Base-by-base conservation (phyloP, 1,284 basidiomycete species). In the Trichosporon sp. region DNA sequence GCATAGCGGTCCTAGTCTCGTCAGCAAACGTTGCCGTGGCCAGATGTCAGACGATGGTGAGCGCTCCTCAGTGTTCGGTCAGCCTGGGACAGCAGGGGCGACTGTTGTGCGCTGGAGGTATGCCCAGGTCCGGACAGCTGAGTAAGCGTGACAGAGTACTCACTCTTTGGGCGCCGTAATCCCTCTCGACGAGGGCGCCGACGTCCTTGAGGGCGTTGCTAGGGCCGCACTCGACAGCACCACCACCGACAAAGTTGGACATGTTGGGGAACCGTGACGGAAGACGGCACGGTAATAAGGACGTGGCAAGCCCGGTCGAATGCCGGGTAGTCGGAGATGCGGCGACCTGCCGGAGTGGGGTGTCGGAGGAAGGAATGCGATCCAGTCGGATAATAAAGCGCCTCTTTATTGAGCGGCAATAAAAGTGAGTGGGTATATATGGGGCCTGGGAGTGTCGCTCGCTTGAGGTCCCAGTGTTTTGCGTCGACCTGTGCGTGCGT, bases 141-240 rank as follows among this genome's bases (percentile, higher is more conserved):
- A n/a, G 40, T 44, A 54, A 37, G 16, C 25, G 25, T 27, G 25
- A 29, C 25, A 34, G 13, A 34, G 13, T 1, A 65, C 74, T 57
- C 44, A 78, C 77, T 56, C 74, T 74, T 58, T 74, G 71, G 3
- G 77, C 63, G 5, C 73, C 73, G 16, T 65, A 59, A 69, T 79
- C 77, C 52, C 70, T 66, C 32, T 78, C 75, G n/a, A 79, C 62
- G 54, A 71, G 67, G 9, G 66, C 65, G 19, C 69, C 66, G 9
- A 78, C 74, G 59, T 71, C 69, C 64, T 78, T 76, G 44, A 79
- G 66, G 2, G 72, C 74, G 56, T 69, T 73, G 7, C 65, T 64
- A 6, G 77, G 77, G 0, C 75, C 75, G 62, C 77, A 77, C 11
- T 77, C 74, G 10, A 73, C 70, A 1, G 63, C 73, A 3, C 70